phyloP scores from a whole-genome alignment of 345 rosid genomes.

The Lagerstroemia speciosa region DNA sequence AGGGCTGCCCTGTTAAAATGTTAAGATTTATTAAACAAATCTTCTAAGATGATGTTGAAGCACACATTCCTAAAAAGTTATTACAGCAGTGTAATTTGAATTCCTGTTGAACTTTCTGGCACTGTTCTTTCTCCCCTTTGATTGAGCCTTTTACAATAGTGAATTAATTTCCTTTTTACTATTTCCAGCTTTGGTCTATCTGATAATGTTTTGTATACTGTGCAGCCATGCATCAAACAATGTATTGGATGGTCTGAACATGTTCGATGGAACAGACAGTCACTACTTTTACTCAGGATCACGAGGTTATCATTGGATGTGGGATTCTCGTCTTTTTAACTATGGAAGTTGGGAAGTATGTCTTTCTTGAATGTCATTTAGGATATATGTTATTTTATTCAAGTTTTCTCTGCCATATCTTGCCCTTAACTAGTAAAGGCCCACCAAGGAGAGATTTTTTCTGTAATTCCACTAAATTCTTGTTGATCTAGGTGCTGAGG shows the following conservation, averaged over 20 bases:
- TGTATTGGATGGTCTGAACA: conserved; percentile 82
- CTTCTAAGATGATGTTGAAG: background rate
- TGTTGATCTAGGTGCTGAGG: conserved; percentile 57
- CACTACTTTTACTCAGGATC: conserved; percentile 88
- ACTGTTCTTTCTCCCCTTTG: background rate
- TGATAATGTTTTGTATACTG: conserved; percentile 11
- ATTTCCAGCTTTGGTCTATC: background rate
- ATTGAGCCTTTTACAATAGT: background rate
- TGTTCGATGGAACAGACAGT: conserved; percentile 94
- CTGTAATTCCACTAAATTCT: background rate
- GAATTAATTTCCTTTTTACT: background rate
- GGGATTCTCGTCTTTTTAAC: conserved; percentile 98
- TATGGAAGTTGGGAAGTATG: conserved; percentile 97
- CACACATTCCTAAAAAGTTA: background rate
- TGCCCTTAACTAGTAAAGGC: background rate
- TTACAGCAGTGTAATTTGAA: background rate
- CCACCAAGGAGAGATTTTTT: background rate
- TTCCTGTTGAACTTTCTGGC: background rate
- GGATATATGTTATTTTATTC: conserved; percentile 1
- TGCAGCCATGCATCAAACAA: conserved; percentile 90
- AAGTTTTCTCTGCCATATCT: conserved; percentile 1
- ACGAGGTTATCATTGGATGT: conserved; percentile 90
- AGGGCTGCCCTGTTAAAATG: background rate
- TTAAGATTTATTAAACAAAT: background rate
- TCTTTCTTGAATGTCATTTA: conserved; percentile 7